Evolutionary conservation across 2,329 filamentous ascomycete species (phyloP), one percentile per base, ranked within the genome.

Genomic region (Bipolaris gigantea): DNA sequence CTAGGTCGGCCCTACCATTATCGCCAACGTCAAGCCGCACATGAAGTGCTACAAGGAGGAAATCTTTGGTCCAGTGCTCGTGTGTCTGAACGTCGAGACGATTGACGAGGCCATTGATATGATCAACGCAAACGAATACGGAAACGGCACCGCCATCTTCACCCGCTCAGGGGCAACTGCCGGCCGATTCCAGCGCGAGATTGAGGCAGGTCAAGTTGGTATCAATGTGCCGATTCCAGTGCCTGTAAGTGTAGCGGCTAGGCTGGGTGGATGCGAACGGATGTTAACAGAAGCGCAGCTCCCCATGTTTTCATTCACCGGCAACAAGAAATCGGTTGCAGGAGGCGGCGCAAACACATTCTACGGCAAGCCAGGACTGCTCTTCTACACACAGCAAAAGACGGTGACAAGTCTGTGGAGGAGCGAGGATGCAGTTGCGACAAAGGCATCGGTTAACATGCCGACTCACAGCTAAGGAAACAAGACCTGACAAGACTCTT

Each of bases 341-440:
- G 94, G 93, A 50, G 92, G 92, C 48, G 93, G 94, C 57, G 89
- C 90, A 34, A 96, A 85, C 78, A 96, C 92, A 15, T 97, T 99
- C 75, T 99, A 99, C 77, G 94, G 94, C 63, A 89, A 90, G 76
- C 90, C 92, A 0, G 94, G 93, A 21, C 77, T 99, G 73, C 87
- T 89, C 72, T 99, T 99, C 74, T 97, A 96, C 77, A 99, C 94
- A 3, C 94, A 97, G 79, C 84, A 89, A 72, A 97, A 99, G 89
- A 99, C 94, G 2, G 94, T 99, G 44, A 99, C 36, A 48, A 88
- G 90, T 63, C 78, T 95, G 73, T 99, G 94, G 94, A 85, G 86
- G 70, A 86, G 84, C 57, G 86, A 92, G 69, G 92, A 97, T 78
- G 92, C 91, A 0, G 83, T 94, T 44, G 87, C 86, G 50, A 89